Percentiles rank a stretch among this genome's conserved stretches.
Conservation (phyloP, 148 eudicot species). For the Silene conica region DNA sequence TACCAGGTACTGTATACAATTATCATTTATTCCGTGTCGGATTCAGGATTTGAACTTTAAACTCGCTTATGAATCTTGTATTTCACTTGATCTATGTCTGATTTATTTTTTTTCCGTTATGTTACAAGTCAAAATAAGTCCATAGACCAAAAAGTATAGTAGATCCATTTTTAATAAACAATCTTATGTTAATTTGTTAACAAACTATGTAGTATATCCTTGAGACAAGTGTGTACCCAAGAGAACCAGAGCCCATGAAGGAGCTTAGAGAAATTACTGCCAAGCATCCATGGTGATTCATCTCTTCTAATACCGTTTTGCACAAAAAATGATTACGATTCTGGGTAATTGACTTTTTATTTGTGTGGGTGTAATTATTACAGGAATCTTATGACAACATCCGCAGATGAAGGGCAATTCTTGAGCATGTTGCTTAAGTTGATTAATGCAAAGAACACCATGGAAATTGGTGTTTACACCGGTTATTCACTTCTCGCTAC, state of each 20-base stretch:
- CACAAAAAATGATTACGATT: background rate
- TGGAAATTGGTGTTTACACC: slow-evolving; percentile 86
- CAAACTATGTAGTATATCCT: slow-evolving; percentile 56
- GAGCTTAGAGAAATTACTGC: slow-evolving; percentile 87
- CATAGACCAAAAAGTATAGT: no score
- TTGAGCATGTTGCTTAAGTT: slow-evolving; percentile 73
- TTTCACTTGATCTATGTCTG: no score
- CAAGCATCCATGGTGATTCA: slow-evolving; percentile 77
- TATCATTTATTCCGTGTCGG: background rate
- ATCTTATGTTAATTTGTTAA: no score
- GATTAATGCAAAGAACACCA: slow-evolving; percentile 77
- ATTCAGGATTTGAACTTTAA: background rate
- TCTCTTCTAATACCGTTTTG: background rate
- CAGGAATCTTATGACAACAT: slow-evolving; percentile 85
- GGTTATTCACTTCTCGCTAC: slow-evolving; percentile 96
- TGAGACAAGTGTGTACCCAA: slow-evolving; percentile 88
- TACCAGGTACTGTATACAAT: slow-evolving; percentile 47
- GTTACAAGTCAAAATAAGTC: no score
- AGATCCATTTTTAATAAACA: no score
- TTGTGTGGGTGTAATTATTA: background rate
- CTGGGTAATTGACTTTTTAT: background rate
- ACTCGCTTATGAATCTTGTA: no score
- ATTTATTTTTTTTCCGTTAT: no score
- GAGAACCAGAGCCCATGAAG: slow-evolving; percentile 81
- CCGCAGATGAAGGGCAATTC: slow-evolving; percentile 91